A percentile compares a stretch with the other conserved stretches of the same genome.
These are phyloP conservation scores for Calonectria hongkongensis DNA, from an alignment of 2,329 filamentous ascomycete genomes.

Conservation along the genomic window DNA sequence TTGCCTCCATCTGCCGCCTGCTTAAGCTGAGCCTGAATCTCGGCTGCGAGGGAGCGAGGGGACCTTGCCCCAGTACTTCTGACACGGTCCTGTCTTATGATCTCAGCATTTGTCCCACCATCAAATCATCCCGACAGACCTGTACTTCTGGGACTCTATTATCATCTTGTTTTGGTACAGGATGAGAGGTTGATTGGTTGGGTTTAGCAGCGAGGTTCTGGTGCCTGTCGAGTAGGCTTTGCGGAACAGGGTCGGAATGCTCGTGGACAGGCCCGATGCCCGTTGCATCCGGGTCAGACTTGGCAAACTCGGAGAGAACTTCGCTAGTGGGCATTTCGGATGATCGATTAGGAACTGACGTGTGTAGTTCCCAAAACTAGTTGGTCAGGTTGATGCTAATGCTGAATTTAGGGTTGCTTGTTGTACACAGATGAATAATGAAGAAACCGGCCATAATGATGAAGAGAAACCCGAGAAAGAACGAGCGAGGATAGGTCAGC, in stretches of 20 bases:
- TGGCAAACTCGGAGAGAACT: conserved; percentile 47
- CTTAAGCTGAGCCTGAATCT: conserved; percentile 52
- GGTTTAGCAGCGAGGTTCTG: conserved; percentile 49
- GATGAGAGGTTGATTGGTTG: conserved; percentile 31
- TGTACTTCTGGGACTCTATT: conserved; percentile 38
- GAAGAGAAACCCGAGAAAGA: not conserved
- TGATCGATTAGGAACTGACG: not conserved
- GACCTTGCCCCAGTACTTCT: conserved; percentile 52
- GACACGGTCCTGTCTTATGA: conserved; percentile 47
- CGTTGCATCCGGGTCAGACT: conserved; percentile 39
- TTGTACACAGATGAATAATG: not conserved
- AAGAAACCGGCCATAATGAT: not conserved
- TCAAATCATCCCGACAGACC: conserved; percentile 7
- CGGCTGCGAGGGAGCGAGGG: conserved; percentile 51
- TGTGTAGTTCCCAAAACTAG: not conserved
- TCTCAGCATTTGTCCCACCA: not conserved
- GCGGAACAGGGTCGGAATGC: conserved; percentile 34
- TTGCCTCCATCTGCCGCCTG: not conserved
- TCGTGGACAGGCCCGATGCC: conserved; percentile 50
- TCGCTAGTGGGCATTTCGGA: conserved; percentile 50
- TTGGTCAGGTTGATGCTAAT: not conserved
- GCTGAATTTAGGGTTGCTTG: not conserved
- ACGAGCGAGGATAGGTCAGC: too few species aligned
- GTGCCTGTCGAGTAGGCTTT: conserved; percentile 54
- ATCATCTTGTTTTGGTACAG: conserved; percentile 22